Evolutionary conservation across 2,329 filamentous ascomycete genomes (phyloP).

Genomic region (Trichoderma guizhouense): DNA sequence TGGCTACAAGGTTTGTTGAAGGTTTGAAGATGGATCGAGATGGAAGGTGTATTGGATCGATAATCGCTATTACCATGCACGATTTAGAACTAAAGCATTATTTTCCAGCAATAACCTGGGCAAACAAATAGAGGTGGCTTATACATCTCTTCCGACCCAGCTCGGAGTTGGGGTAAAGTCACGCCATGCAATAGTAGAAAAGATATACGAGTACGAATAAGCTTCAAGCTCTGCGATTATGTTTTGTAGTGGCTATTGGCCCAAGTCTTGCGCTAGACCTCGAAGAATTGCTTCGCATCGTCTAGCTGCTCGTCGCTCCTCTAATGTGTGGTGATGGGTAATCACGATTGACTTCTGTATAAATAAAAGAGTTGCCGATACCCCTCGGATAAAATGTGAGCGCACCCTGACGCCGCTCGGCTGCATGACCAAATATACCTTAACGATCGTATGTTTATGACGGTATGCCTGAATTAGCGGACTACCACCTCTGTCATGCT

Average conservation of each 20-base stretch:
- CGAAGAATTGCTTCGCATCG: background rate
- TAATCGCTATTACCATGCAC: background rate
- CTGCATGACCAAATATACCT: background rate
- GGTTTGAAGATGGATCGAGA: background rate
- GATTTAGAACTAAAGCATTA: background rate
- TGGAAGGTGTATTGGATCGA: background rate
- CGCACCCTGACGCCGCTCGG: background rate
- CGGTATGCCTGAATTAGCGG: background rate
- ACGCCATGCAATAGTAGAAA: background rate
- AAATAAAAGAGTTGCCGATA: background rate
- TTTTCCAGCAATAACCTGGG: background rate
- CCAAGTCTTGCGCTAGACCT: background rate
- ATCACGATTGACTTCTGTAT: background rate
- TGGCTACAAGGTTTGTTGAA: background rate
- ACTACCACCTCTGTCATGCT: background rate
- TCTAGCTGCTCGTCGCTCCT: background rate
- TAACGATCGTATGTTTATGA: background rate
- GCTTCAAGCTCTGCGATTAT: background rate
- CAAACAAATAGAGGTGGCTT: background rate
- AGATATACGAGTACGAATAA: background rate
- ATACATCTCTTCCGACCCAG: background rate
- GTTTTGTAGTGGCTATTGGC: background rate
- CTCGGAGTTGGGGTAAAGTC: background rate
- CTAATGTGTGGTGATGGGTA: background rate
- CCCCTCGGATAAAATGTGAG: background rate